phyloP scores from a whole-genome alignment of 495 filamentous ascomycete species.

The Aspergillus diversus region DNA sequence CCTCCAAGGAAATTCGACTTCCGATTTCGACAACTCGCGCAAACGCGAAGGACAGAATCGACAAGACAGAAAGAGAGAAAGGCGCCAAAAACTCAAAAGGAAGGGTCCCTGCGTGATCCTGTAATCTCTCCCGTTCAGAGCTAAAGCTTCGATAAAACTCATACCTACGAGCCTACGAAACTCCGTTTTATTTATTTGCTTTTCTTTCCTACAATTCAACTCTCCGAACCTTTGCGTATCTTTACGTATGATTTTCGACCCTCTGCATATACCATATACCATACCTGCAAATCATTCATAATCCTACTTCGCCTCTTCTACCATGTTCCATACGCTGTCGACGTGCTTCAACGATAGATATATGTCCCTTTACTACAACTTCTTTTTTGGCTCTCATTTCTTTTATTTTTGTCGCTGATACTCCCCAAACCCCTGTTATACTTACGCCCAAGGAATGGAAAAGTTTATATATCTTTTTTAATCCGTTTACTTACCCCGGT shows the following conservation, averaged over 20 bases:
- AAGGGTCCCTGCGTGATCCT: constrained; percentile 50
- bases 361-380: constrained; percentile 25
- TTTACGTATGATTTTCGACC: constrained; percentile 13
- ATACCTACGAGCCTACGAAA: constrained; percentile 7
- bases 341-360: constrained; percentile 29
- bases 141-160: constrained; percentile 11
- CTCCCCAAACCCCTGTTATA: neutral
- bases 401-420: constrained; percentile 1
- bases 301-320: constrained; percentile 14
- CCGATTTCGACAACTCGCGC: constrained; percentile 33
- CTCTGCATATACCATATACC: constrained; percentile 24
- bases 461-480: constrained; percentile 17
- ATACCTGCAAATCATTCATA: constrained; percentile 14
- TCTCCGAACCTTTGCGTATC: neutral
- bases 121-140: constrained; percentile 25
- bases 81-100: constrained; percentile 32
- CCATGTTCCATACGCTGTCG: constrained; percentile 27
- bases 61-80: constrained; percentile 38
- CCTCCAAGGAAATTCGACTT: constrained; percentile 50
- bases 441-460: constrained; percentile 22
- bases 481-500: neutral
- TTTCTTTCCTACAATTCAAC: neutral
- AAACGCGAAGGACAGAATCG: constrained; percentile 42
- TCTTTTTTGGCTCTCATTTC: neutral
- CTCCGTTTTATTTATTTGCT: constrained; percentile 4